phyloP scores from a whole-genome alignment of 768 basidiomycete species.

The Hysterangium stoloniferum region DNA sequence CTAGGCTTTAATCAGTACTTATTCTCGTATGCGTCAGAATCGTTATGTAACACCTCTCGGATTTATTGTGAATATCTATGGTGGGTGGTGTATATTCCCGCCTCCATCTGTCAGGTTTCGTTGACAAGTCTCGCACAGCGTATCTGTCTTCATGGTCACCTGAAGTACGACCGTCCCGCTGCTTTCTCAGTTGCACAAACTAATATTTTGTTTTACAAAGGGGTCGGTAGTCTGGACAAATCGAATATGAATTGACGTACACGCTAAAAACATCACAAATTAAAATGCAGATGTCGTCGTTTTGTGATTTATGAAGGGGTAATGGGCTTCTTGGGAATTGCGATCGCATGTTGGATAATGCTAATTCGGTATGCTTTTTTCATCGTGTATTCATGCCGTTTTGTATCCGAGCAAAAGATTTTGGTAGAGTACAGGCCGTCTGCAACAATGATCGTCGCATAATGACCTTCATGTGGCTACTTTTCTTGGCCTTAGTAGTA shows the following conservation, averaged over 20 bases:
- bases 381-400: not conserved
- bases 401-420: not conserved
- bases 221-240: too few relatives aligned
- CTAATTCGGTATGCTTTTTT: conserved; percentile 3
- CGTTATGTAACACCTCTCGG: conserved; percentile 10
- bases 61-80: conserved; percentile 5
- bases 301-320: conserved; percentile 8
- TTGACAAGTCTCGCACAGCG: not conserved
- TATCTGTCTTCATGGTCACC: conserved; percentile 5
- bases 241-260: not conserved
- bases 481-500: conserved; percentile 3
- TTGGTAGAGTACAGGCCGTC: conserved; percentile 2
- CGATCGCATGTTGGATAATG: conserved; percentile 9
- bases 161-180: not conserved
- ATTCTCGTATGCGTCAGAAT: too few relatives aligned
- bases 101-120: too few relatives aligned
- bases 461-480: not conserved
- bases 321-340: conserved; percentile 4
- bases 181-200: not conserved
- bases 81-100: not conserved
- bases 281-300: not conserved
- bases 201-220: not conserved
- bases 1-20: not conserved
- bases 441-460: conserved; percentile 3
- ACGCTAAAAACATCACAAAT: not conserved